Base-by-base conservation (phyloP, 2,329 filamentous ascomycete species). In the Pseudocercospora musae region DNA sequence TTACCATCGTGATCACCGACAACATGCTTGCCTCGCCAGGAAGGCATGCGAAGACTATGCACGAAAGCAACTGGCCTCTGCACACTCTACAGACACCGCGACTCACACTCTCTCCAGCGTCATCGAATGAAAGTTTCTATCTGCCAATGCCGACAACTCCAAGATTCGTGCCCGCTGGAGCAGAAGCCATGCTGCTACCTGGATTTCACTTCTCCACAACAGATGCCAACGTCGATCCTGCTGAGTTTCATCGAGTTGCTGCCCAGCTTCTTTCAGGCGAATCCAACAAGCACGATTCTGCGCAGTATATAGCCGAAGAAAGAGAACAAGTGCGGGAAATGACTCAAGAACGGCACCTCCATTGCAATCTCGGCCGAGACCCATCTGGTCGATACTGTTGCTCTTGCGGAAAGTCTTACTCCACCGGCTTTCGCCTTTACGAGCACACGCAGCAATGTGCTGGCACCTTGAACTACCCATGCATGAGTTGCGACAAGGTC, bases 131-230 rank as follows among this genome's bases (percentile, higher is more conserved):
- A 25, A 56, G 52, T 42, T 46, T 62, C 57, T 54, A 62, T 25
- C 52, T 42, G 23, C n/a, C 55, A 23, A 64, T 60, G 52, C 54
- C 62, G 10, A 49, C 50, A 9, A 58, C 62, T 40, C 31, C 64
- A n/a, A 52, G 40, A 25, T 54, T 57, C 31, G 52, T 48, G 25
- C 40, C 37, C 15, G 20, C 49, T n/a, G 57, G 48, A 11, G 29
- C 31, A 3, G 59, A 59, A 48, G 42, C 59, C 21, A 55, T 65
- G 18, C 58, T 64, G 18, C 60, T 69, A 31, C 62, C 67, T 42
- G 65, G 67, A 6, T 68, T 69, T 29, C 67, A 68, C 49, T 69
- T 69, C 58, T 66, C 67, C 7, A 68, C 66, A 20, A 64, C 56
- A 3, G 64, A 69, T 49, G 59, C 60, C 23, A 53, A 58, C n/a